Conservation (phyloP, 495 filamentous ascomycete genomes). For the Aspergillus nidulans region DNA sequence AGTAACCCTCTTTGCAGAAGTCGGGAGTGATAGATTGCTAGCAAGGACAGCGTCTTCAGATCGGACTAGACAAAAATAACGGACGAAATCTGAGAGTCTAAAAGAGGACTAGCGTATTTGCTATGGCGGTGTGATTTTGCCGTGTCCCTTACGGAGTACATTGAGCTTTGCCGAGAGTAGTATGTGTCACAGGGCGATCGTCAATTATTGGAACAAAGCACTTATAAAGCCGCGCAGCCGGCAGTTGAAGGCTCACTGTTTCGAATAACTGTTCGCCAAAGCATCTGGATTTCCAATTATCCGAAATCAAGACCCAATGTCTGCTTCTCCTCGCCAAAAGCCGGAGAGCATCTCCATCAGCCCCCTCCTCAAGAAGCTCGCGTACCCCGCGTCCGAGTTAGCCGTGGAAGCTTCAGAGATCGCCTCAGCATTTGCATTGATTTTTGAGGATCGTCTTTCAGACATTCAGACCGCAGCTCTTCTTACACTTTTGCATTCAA, state of each 20-base stretch:
- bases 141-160: not conserved
- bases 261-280: not conserved
- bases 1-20: not conserved
- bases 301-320: slow-evolving; percentile 12
- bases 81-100: slow-evolving; percentile 16
- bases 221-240: slow-evolving; percentile 3
- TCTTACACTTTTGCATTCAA: slow-evolving; percentile 84
- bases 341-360: slow-evolving; percentile 64
- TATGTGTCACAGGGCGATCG: slow-evolving; percentile 10
- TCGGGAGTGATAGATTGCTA: slow-evolving; percentile 12
- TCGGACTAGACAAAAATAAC: slow-evolving; percentile 14
- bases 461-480: slow-evolving; percentile 79
- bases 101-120: slow-evolving; percentile 15
- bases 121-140: slow-evolving; percentile 29
- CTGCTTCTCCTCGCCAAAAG: slow-evolving; percentile 20
- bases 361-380: slow-evolving; percentile 72
- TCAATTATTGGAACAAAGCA: slow-evolving; percentile 2
- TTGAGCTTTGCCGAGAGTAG: not conserved
- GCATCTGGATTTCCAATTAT: not conserved
- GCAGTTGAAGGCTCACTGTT: not conserved
- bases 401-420: slow-evolving; percentile 73
- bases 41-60: slow-evolving; percentile 5
- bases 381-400: slow-evolving; percentile 56
- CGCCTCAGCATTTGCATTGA: slow-evolving; percentile 76
- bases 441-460: slow-evolving; percentile 81